Conservation (phyloP, 768 basidiomycete genomes). For the Macrolepiota albuminosa region DNA sequence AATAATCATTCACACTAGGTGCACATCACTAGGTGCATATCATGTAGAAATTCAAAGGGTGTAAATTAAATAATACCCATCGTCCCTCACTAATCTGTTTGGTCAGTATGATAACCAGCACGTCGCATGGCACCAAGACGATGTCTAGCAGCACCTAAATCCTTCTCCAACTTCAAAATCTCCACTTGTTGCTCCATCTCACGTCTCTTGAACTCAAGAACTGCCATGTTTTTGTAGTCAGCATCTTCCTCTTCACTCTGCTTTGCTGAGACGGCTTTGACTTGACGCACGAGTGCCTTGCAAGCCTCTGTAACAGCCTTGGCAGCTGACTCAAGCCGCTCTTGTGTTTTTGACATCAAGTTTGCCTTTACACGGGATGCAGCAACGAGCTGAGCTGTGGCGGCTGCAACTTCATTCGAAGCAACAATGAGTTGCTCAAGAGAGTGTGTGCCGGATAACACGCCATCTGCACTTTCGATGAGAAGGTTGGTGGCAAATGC, state of each 20-base stretch:
- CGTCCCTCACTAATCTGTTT: constrained; percentile 50
- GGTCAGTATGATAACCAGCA: constrained; percentile 86
- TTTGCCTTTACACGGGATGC: constrained; percentile 98
- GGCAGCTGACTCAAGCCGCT: constrained; percentile 90
- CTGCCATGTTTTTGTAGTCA: constrained; percentile 90
- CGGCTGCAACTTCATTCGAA: constrained; percentile 97
- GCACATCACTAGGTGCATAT: constrained; percentile 18
- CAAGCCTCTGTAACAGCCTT: constrained; percentile 98
- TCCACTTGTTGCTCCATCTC: constrained; percentile 99
- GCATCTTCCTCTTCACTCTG: constrained; percentile 77
- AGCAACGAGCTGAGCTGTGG: constrained; percentile 97
- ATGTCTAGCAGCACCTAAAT: constrained; percentile 82
- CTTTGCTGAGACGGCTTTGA: constrained; percentile 89
- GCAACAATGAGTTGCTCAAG: constrained; percentile 98
- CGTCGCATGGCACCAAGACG: constrained; percentile 80
- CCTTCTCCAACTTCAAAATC: constrained; percentile 94
- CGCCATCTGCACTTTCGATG: constrained; percentile 97
- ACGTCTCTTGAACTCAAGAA: constrained; percentile 90
- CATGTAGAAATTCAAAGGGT: constrained; percentile 11
- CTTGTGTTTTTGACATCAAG: constrained; percentile 98
- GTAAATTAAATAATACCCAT: constrained; percentile 8
- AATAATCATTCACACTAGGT: not conserved
- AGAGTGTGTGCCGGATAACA: constrained; percentile 93
- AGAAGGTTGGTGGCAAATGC: constrained; percentile 94
- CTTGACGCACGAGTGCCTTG: constrained; percentile 92